Evolutionary conservation across 306 rosid species (phyloP), one percentile per base, ranked within the genome.

Genomic region (Lotus japonicus): DNA sequence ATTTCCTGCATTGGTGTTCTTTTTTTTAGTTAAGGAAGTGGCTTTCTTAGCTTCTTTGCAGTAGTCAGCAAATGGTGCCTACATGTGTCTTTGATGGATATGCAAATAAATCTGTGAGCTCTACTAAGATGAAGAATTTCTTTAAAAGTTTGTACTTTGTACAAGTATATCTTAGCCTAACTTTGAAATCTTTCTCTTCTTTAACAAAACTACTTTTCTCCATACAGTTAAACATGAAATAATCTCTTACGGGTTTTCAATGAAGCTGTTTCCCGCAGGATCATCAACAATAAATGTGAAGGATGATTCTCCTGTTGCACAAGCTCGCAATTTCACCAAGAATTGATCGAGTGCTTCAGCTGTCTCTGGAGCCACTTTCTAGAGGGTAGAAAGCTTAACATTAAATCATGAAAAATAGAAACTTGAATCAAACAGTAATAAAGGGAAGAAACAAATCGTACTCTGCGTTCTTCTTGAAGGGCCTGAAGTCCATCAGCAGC

Each of bases 181-280:
- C 11, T 53, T 5, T n/a, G 9, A 23, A 56, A 17, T 63, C 0
- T 57, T 28, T n/a, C 19, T 45, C 41, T 26, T 39, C 35, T 11
- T 21, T n/a, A 49, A 4, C 33, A 14, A 52, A 68, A 19, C 41
- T 28, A 56, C n/a, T 39, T 38, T 64, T 18, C 12, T 50, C 36
- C 17, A 50, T 12, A 19, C 7, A 54, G 35, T 66, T 12, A 11
- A 75, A 60, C 33, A 55, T 43, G 58, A 49, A 46, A 64, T 43
- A 33, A 23, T 63, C 46, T 42, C 97, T 94, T 88, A 94, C 98
- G 54, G 96, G 67, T 94, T 94, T 89, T 94, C 98, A 39, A 90
- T 85, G 81, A 82, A 94, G 82, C 98, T 94, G 83, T 94, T 94
- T 82, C 98, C 98, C 45, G 96, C 80, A 68, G 98, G 97, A 82